Base-by-base conservation (phyloP, 352 stramenopile genomes). In the Phytopythium mirpurense region DNA sequence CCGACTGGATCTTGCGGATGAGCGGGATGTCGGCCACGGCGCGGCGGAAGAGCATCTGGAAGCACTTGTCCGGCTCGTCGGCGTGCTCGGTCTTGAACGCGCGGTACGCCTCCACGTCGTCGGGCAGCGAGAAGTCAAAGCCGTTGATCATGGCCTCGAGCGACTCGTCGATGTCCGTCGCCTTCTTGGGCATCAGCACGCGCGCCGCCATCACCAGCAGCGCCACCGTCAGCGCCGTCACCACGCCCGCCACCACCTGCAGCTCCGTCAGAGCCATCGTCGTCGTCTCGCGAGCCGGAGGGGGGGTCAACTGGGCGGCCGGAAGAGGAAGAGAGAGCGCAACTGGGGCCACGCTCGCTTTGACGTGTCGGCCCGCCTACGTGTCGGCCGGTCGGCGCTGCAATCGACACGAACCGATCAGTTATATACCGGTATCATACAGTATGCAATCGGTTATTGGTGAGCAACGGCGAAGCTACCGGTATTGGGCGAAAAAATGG, bases 141-240 rank as follows among this genome's bases (percentile, higher is more conserved):
- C 83, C 83, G 61, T 93, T 93, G 73, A 93, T 91, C 78, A 93
- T 93, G 46, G 78, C 80, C 29, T 93, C 80, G 43, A 93, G 72
- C 56, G 76, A 88, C 63, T 85, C 70, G 56, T 93, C 83, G 47
- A 78, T 64, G 46, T 88, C 81, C 61, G 73, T 64, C 55, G 73
- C 68, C 64, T 86, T 86, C 66, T 83, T 76, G 32, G 83, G 83
- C 61, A 81, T 69, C 69, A 83, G 68, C 34, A 90, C 77, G 43
- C 77, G 77, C 51, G 83, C 70, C 41, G 80, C 80, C 62, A 85
- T 68, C 47, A 70, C 44, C 63, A 90, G 54, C 43, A 93, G 74
- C 54, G 65, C 70, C 29, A 81, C 19, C 37, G 76, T 83, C 46
- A 88, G 54, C 34, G 63, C 66, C 43, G 81, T 83, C 65, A 93